Evolutionary conservation across 108 stramenopile species (phyloP).

Genomic region (Cyclostephanos tholiformis): DNA sequence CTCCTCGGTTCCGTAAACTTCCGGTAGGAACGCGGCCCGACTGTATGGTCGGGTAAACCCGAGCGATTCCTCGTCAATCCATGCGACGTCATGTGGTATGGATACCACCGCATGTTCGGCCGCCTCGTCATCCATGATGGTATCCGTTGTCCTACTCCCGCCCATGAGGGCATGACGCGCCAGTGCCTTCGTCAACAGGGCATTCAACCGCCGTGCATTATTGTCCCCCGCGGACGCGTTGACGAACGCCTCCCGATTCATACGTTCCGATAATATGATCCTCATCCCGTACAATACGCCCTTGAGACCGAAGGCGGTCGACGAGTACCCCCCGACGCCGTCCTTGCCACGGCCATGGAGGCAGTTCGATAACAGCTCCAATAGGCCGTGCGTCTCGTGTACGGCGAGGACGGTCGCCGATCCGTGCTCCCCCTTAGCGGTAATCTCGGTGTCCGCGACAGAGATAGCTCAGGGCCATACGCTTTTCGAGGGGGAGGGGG

Average conservation of each 20-base stretch:
- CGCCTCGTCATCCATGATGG: no score
- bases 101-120: no score
- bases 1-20: no score
- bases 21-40: slow-evolving; percentile 13
- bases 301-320: slow-evolving; percentile 56
- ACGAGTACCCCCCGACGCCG: slow-evolving; percentile 65
- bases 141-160: no score
- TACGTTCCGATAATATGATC: slow-evolving; percentile 50
- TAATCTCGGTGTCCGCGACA: slow-evolving; percentile 34
- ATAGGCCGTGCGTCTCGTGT: slow-evolving; percentile 43
- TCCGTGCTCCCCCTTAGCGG: no score
- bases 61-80: slow-evolving; percentile 52
- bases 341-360: slow-evolving; percentile 63
- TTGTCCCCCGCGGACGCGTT: slow-evolving; percentile 38
- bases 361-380: slow-evolving; percentile 61
- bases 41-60: slow-evolving; percentile 1
- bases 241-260: slow-evolving; percentile 40
- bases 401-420: neutral
- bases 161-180: no score
- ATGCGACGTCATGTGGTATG: neutral
- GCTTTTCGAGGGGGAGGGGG: no score
- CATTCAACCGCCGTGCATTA: slow-evolving; percentile 57
- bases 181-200: no score
- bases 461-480: slow-evolving; percentile 62
- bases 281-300: slow-evolving; percentile 56